Conservation (phyloP, 805 yeast genomes). For the Candida rishiriensis region DNA sequence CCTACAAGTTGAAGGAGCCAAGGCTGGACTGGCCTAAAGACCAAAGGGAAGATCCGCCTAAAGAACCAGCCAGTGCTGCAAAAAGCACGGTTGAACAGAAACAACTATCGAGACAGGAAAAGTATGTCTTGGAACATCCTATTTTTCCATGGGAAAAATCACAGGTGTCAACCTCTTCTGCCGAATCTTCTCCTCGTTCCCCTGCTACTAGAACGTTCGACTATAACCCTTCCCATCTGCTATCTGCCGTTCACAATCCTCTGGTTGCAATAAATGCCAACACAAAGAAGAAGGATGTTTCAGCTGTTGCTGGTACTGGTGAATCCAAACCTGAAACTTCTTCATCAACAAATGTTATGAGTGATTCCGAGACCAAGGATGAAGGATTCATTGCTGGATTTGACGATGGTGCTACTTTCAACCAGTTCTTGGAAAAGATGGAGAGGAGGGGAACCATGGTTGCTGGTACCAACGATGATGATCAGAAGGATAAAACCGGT, state of each 20-base stretch:
- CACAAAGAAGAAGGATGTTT: too few relatives aligned
- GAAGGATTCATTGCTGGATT: slow-evolving; percentile 9
- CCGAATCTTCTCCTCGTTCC: background rate
- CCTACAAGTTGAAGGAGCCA: slow-evolving; percentile 26
- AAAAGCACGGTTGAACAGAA: background rate
- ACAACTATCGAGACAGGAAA: slow-evolving; percentile 8
- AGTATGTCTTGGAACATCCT: slow-evolving; percentile 25
- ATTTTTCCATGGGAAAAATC: slow-evolving; percentile 35
- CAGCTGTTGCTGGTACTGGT: too few relatives aligned
- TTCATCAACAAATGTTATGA: too few relatives aligned
- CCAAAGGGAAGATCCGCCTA: slow-evolving; percentile 2
- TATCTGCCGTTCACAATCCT: background rate
- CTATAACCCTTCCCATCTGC: background rate
- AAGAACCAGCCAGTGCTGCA: background rate
- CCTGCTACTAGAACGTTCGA: slow-evolving; percentile 1
- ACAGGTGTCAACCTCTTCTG: background rate
- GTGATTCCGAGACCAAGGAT: background rate
- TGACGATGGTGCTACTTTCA: slow-evolving; percentile 17
- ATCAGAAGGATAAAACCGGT: slow-evolving; percentile 2
- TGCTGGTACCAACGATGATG: background rate
- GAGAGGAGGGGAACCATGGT: slow-evolving; percentile 8
- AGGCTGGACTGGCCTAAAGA: slow-evolving; percentile 1
- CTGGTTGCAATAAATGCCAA: too few relatives aligned
- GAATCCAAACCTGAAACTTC: too few relatives aligned
- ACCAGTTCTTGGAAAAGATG: slow-evolving; percentile 8